Base-by-base conservation (phyloP, 1,284 basidiomycete genomes). In the Malassezia globosa region DNA sequence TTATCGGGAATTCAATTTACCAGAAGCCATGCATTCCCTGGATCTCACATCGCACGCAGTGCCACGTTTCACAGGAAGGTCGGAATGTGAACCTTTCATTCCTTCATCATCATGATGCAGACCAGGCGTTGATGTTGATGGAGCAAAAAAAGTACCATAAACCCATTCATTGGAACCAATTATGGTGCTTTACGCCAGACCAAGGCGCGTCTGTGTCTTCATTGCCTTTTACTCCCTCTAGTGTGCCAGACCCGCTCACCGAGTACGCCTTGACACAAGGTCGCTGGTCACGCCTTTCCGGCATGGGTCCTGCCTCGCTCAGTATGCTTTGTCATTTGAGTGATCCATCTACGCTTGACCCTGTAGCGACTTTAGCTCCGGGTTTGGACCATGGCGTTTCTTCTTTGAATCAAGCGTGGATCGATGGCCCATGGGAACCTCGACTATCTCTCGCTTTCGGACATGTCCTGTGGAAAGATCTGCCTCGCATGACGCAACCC, bases 381-480 rank as follows among this genome's bases (percentile, higher is more conserved):
- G 10, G n/a, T 14, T 8, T 18, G 2, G 10, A 7, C 19, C 2
- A 31, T 13, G 16, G 11, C 3, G 29, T 13, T 11, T 16, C 29
- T 13, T 8, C 39, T 5, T 35, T 43, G 14, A 16, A 31, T 16
- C 2, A 11, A 4, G 11, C 29, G 2, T 11, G 11, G 29, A n/a
- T 38, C 4, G 48, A 23, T 31, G 37, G 41, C 1, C 33, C 19
- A 21, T 50, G 48, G 41, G 29, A 31, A 31, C 16, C 35, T 10
- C 21, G 27, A 4, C 29, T 48, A 1, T 16, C 7, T 4, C 18
- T 34, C 24, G 11, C 42, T 1, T 51, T 45, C 29, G 48, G 48
- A 1, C 48, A 51, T 29, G 7, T 42, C 4, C 22, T 51, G 6
- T 51, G 38, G 41, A n/a, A 43, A 13, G 18, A 33, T 7, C 19